These are phyloP conservation scores for Globisporangium spinosum DNA, from an alignment of 352 stramenopile species.

Conservation along the genomic window DNA sequence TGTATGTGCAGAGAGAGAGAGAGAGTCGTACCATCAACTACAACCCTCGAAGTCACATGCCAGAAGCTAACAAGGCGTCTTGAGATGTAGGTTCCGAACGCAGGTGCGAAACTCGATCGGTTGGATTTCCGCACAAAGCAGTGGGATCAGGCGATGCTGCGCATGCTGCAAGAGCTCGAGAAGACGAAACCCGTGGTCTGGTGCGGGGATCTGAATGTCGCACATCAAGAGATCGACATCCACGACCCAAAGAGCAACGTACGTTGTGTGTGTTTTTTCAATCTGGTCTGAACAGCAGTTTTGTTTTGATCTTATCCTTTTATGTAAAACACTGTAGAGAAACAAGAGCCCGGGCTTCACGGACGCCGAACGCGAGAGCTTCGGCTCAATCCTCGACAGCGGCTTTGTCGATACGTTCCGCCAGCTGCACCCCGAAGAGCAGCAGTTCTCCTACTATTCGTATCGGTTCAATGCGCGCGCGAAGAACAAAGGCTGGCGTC, in stretches of 20 bases:
- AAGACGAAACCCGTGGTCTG: slow-evolving; percentile 77
- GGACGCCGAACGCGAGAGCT: slow-evolving; percentile 75
- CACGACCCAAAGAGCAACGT: slow-evolving; percentile 84
- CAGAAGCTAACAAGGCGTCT: not conserved
- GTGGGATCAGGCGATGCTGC: slow-evolving; percentile 75
- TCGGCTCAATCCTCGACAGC: slow-evolving; percentile 46
- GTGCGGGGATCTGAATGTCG: slow-evolving; percentile 85
- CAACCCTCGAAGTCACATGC: not conserved
- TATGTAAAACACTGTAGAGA: slow-evolving; percentile 20
- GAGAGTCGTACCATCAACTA: not conserved
- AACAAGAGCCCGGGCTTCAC: slow-evolving; percentile 81
- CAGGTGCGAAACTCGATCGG: slow-evolving; percentile 66
- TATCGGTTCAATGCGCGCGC: slow-evolving; percentile 74
- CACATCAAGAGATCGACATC: slow-evolving; percentile 87
- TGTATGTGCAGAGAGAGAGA: too few species aligned
- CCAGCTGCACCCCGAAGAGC: slow-evolving; percentile 51
- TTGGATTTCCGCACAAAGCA: slow-evolving; percentile 67
- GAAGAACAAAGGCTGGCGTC: slow-evolving; percentile 86
- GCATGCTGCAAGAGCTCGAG: slow-evolving; percentile 67
- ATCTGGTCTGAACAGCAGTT: too few species aligned
- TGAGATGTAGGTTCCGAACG: slow-evolving; percentile 48
- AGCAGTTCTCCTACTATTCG: slow-evolving; percentile 79
- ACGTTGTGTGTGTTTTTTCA: slow-evolving; percentile 4
- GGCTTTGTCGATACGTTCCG: slow-evolving; percentile 81
- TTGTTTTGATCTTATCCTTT: not conserved